These are phyloP conservation scores for Trichoderma breve DNA, from an alignment of 2,329 filamentous ascomycete genomes.

Conservation along the genomic window DNA sequence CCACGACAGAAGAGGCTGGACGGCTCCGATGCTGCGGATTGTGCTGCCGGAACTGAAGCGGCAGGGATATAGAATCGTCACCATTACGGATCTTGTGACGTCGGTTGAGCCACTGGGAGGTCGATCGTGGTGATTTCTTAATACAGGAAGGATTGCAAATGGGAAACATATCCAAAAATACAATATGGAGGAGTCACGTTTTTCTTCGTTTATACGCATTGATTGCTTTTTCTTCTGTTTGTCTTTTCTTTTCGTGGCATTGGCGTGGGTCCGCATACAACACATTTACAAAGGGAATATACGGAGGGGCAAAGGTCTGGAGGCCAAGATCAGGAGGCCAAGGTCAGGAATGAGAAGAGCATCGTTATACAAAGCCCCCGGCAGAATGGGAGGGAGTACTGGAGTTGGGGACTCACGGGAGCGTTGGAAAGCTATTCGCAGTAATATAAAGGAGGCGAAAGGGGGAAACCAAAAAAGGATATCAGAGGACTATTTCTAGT, in stretches of 20 bases:
- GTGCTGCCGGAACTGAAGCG: constrained; percentile 70
- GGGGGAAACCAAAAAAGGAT: background rate
- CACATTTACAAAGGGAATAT: background rate
- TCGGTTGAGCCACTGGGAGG: constrained; percentile 31
- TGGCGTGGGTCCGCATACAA: background rate
- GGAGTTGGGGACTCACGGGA: constrained; percentile 18
- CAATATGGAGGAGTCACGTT: background rate
- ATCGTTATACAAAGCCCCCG: background rate
- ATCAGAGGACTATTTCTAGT: constrained; percentile 29
- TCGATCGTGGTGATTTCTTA: constrained; percentile 18
- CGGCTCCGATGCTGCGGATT: constrained; percentile 69
- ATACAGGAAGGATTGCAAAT: background rate
- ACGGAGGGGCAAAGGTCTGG: background rate
- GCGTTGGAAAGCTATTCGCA: background rate
- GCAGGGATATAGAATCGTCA: constrained; percentile 69
- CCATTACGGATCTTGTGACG: constrained; percentile 64
- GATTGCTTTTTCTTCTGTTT: background rate
- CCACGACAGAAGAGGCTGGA: constrained; percentile 83
- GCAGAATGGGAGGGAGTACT: background rate
- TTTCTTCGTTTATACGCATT: background rate
- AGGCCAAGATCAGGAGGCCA: too few species aligned
- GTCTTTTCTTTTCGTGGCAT: background rate
- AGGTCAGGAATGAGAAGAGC: background rate
- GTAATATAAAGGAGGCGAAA: background rate
- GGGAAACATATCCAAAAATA: background rate